These are phyloP conservation scores for Penicillium verrucosum DNA, from an alignment of 2,329 filamentous ascomycete species.

Conservation along the genomic window DNA sequence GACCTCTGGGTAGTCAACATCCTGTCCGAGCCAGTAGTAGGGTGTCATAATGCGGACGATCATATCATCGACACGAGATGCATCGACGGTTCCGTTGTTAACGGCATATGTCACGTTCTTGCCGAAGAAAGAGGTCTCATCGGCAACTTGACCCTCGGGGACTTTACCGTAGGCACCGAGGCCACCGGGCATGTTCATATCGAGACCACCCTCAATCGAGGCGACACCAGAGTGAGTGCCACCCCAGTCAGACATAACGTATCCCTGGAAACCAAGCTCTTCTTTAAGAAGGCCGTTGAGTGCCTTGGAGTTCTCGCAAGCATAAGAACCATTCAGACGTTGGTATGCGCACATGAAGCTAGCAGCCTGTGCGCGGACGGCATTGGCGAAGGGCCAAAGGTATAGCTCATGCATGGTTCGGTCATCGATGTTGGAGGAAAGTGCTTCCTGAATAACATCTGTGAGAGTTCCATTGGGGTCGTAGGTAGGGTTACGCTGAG, in stretches of 20 bases:
- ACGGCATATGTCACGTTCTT: slow-evolving; percentile 17
- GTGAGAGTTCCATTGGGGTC: slow-evolving; percentile 36
- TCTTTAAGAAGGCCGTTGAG: slow-evolving; percentile 49
- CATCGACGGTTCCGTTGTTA: slow-evolving; percentile 42
- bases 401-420: slow-evolving; percentile 12
- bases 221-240: slow-evolving; percentile 46
- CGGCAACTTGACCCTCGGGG: slow-evolving; percentile 20
- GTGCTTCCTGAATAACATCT: slow-evolving; percentile 6
- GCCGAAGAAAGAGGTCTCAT: slow-evolving; percentile 16
- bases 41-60: slow-evolving; percentile 46
- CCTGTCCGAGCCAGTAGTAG: slow-evolving; percentile 46
- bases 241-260: slow-evolving; percentile 45
- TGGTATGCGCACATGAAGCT: slow-evolving; percentile 25
- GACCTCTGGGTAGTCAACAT: slow-evolving; percentile 37
- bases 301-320: slow-evolving; percentile 27
- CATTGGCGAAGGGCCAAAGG: slow-evolving; percentile 11
- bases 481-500: slow-evolving; percentile 35
- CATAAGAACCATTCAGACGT: slow-evolving; percentile 47
- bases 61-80: slow-evolving; percentile 48
- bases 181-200: slow-evolving; percentile 29
- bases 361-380: slow-evolving; percentile 27
- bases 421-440: slow-evolving; percentile 11
- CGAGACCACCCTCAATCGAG: slow-evolving; percentile 47
- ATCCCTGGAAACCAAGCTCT: slow-evolving; percentile 51
- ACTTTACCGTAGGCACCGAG: slow-evolving; percentile 30